Evolutionary conservation across 75 land plant species (phyloP).

Genomic region (Picea glauca): DNA sequence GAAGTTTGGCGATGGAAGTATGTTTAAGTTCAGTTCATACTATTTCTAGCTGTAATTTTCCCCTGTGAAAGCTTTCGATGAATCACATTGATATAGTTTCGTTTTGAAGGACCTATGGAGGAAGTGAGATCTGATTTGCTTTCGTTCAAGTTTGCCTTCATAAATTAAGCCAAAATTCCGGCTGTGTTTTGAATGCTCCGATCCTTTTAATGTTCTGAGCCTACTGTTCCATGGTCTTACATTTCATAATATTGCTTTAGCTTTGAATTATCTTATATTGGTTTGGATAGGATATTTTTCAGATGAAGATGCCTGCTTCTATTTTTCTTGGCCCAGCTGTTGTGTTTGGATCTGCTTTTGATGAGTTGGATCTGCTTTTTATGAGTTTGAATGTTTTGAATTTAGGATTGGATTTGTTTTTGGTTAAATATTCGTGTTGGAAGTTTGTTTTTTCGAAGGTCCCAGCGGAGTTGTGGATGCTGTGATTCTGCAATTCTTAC

Average conservation of each 20-base stretch:
- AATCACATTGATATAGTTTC: not conserved
- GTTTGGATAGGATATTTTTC: too few relatives aligned
- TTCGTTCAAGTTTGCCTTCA: constrained; percentile 9
- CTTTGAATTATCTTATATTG: too few relatives aligned
- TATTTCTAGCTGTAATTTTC: too few relatives aligned
- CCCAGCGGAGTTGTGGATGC: constrained; percentile 1
- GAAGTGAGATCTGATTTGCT: constrained; percentile 1
- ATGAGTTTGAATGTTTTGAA: not conserved
- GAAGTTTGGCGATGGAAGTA: too few relatives aligned
- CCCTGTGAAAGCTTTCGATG: too few relatives aligned
- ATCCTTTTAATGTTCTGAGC: not conserved
- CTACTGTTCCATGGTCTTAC: not conserved
- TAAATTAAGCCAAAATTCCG: not conserved
- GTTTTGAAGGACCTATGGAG: constrained; percentile 10
- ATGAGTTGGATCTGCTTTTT: not conserved
- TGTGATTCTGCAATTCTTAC: not conserved
- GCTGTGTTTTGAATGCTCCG: not conserved
- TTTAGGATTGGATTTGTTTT: not conserved
- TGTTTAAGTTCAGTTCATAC: too few relatives aligned
- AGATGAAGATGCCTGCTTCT: too few relatives aligned
- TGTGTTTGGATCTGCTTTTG: too few relatives aligned
- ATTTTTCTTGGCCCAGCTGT: not conserved
- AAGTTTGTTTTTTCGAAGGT: not conserved
- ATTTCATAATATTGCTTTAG: not conserved
- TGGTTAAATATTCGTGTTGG: not conserved